Evolutionary conservation across 345 rosid genomes (phyloP).

Genomic region (Heritiera littoralis): DNA sequence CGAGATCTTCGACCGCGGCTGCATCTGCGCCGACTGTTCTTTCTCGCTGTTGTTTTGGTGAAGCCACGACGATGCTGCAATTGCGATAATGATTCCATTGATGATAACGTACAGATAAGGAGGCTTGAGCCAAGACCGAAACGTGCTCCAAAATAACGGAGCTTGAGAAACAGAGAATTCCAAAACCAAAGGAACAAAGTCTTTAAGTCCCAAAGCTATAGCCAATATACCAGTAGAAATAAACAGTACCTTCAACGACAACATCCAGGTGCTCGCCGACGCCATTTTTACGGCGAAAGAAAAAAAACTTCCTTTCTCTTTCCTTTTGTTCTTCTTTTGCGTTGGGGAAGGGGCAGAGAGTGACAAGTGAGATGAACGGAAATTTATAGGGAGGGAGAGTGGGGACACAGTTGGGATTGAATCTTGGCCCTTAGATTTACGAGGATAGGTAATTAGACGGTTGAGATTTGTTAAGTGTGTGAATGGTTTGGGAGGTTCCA

Average conservation of each 20-base stretch:
- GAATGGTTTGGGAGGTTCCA: not conserved
- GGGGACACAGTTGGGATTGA: constrained; percentile 2
- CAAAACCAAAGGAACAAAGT: constrained; percentile 22
- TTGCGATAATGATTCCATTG: constrained; percentile 23
- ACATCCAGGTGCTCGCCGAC: constrained; percentile 13
- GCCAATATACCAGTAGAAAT: constrained; percentile 13
- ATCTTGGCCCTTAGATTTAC: constrained; percentile 22
- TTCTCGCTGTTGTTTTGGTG: not conserved
- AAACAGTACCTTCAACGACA: constrained; percentile 17
- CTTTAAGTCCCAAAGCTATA: constrained; percentile 19
- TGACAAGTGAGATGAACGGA: not conserved
- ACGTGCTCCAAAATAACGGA: constrained; percentile 20
- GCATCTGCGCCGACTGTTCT: constrained; percentile 9
- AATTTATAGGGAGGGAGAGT: constrained; percentile 30
- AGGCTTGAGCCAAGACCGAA: constrained; percentile 25
- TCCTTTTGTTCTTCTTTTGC: not conserved
- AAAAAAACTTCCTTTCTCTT: not conserved
- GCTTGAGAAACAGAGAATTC: constrained; percentile 22
- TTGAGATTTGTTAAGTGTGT: constrained; percentile 18
- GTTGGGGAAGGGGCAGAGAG: not conserved
- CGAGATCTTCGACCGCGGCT: not conserved
- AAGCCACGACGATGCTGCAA: constrained; percentile 21
- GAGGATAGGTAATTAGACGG: not conserved
- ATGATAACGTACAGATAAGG: constrained; percentile 23
- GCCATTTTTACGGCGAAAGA: constrained; percentile 17